A percentile compares a stretch with the other conserved stretches of the same genome.
phyloP scores from a whole-genome alignment of 768 basidiomycete species.

The Boletus vinaceobasis region DNA sequence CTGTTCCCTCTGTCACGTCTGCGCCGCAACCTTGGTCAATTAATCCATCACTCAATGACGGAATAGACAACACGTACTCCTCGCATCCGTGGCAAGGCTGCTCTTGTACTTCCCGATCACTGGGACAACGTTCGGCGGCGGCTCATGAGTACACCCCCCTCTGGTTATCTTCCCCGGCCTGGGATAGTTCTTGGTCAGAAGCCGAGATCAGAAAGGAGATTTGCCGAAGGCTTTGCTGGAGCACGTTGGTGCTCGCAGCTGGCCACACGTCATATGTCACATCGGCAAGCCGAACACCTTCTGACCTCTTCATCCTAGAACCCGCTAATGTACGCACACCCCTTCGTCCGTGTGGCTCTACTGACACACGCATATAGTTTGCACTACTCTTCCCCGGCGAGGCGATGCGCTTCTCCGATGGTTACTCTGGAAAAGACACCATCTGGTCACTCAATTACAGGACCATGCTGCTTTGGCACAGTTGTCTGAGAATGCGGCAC shows the following conservation, averaged over 20 bases:
- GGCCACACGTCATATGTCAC: conserved; percentile 61
- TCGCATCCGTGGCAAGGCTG: conserved; percentile 33
- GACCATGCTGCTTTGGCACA: conserved; percentile 68
- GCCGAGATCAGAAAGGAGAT: conserved; percentile 68
- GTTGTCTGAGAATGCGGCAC: conserved; percentile 58
- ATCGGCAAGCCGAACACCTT: conserved; percentile 36
- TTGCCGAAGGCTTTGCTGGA: conserved; percentile 73
- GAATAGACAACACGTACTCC: neutral
- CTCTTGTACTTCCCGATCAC: conserved; percentile 47
- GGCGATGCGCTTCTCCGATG: conserved; percentile 35
- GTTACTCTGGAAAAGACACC: conserved; percentile 53
- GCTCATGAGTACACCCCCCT: conserved; percentile 52
- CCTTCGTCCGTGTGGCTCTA: neutral
- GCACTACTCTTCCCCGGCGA: conserved; percentile 77
- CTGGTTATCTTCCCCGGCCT: conserved; percentile 64
- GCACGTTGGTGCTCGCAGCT: conserved; percentile 58
- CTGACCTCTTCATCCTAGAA: conserved; percentile 57
- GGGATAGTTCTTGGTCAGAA: conserved; percentile 56
- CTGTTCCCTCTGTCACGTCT: conserved; percentile 45
- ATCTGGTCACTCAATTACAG: conserved; percentile 76
- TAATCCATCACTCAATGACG: neutral
- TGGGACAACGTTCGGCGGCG: conserved; percentile 50
- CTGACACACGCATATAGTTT: conserved; percentile 42
- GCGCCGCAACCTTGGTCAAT: conserved; percentile 9
- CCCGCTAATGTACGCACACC: conserved; percentile 56